Evolutionary conservation across 2,329 filamentous ascomycete genomes (phyloP).

Genomic region (Mycosphaerella arachidis): DNA sequence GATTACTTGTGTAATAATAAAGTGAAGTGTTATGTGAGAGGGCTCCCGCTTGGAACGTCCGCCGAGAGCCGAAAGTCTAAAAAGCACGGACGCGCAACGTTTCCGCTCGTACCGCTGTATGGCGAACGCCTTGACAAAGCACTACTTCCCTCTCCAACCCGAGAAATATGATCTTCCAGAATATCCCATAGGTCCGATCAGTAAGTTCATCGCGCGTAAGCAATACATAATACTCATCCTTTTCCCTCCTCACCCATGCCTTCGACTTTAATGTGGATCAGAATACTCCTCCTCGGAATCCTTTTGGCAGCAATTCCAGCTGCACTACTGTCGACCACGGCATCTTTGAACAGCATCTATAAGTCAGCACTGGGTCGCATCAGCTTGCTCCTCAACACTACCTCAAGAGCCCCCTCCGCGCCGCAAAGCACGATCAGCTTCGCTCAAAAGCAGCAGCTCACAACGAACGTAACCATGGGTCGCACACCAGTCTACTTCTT

Average conservation of each 20-base stretch:
- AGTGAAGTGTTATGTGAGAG: no score
- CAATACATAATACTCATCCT: not conserved
- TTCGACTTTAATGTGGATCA: conserved; percentile 10
- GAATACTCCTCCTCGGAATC: conserved; percentile 17
- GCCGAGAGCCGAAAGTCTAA: no score
- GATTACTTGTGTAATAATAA: no score
- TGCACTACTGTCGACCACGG: conserved; percentile 5
- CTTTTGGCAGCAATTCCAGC: conserved; percentile 9
- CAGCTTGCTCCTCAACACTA: not conserved
- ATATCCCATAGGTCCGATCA: not conserved
- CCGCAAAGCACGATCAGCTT: not conserved
- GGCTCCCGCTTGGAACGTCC: no score
- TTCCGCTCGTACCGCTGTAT: not conserved
- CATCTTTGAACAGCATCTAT: not conserved
- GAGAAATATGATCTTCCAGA: not conserved
- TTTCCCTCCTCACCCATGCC: conserved; percentile 6
- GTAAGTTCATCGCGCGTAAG: not conserved
- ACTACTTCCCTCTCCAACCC: not conserved
- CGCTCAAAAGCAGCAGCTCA: not conserved
- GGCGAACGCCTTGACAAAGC: not conserved
- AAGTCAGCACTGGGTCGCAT: not conserved
- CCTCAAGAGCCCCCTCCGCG: not conserved
- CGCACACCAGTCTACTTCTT: conserved; percentile 52
- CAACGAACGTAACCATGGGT: conserved; percentile 9
- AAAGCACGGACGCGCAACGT: not conserved